These are phyloP conservation scores for Striga asiatica DNA, from an alignment of 257 asterid genomes.

Conservation along the genomic window DNA sequence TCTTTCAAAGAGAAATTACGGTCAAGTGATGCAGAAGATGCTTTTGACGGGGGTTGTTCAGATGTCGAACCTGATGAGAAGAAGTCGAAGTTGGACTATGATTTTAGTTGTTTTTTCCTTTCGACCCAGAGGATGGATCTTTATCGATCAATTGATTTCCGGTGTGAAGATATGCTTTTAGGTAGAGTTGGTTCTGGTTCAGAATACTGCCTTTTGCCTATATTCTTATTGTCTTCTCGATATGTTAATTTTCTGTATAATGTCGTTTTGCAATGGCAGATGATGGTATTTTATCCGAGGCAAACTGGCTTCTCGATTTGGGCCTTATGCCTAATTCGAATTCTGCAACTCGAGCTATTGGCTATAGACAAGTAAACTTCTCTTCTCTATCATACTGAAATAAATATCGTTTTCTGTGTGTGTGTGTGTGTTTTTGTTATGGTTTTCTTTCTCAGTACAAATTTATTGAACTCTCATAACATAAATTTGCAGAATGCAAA, in stretches of 20 bases:
- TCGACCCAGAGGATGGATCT: conserved; percentile 72
- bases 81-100: conserved; percentile 59
- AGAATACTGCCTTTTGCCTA: conserved; percentile 1
- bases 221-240: not conserved
- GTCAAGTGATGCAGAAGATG: conserved; percentile 24
- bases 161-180: conserved; percentile 93
- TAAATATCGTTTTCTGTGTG: not conserved
- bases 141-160: conserved; percentile 80
- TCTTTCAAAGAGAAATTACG: conserved; percentile 54
- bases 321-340: conserved; percentile 81
- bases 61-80: conserved; percentile 28
- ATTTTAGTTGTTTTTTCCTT: conserved; percentile 81
- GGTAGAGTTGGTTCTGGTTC: conserved; percentile 30
- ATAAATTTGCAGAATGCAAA: not conserved
- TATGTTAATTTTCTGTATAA: not conserved
- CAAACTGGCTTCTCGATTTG: conserved; percentile 80
- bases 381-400: conserved; percentile 11
- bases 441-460: conserved; percentile 6
- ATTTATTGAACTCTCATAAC: not conserved
- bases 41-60: conserved; percentile 22
- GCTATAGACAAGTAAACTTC: conserved; percentile 77
- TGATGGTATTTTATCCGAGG: conserved; percentile 76
- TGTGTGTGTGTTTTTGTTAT: no score
- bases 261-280: conserved; percentile 24
- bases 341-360: conserved; percentile 94